phyloP scores from a whole-genome alignment of 2,329 filamentous ascomycete species.

The Paraconiothyrium sp. region DNA sequence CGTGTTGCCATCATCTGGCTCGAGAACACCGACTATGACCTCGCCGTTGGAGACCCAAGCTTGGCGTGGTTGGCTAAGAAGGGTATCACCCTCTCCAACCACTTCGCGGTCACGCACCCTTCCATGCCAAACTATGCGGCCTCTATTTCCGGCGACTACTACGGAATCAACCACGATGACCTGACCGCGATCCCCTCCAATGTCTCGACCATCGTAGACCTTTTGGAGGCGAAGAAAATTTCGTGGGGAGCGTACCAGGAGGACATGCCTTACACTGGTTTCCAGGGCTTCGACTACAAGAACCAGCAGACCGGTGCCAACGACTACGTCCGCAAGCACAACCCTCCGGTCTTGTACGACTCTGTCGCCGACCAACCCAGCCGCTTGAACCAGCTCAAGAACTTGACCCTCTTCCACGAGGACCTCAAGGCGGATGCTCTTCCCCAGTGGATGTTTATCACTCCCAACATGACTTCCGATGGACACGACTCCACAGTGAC shows the following conservation, averaged over 20 bases:
- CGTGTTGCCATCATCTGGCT: constrained; percentile 78
- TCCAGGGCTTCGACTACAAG: constrained; percentile 67
- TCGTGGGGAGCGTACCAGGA: constrained; percentile 75
- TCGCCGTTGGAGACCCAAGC: constrained; percentile 70
- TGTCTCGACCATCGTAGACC: constrained; percentile 52
- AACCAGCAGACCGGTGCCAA: constrained; percentile 73
- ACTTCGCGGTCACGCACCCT: constrained; percentile 71
- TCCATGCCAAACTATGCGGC: constrained; percentile 81
- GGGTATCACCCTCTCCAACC: constrained; percentile 68
- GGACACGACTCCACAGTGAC: constrained; percentile 78
- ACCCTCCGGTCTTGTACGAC: constrained; percentile 72
- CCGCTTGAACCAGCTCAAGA: constrained; percentile 76
- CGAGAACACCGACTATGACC: constrained; percentile 77
- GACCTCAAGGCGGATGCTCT: constrained; percentile 35
- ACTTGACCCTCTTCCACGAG: constrained; percentile 71
- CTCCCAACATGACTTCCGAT: constrained; percentile 77
- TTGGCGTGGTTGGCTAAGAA: constrained; percentile 66
- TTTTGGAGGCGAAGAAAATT: constrained; percentile 54
- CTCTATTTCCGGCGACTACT: constrained; percentile 74
- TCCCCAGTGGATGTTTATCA: constrained; percentile 48
- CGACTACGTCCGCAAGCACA: constrained; percentile 86
- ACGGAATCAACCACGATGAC: constrained; percentile 75
- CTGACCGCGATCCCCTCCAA: constrained; percentile 61
- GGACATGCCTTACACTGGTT: constrained; percentile 78
- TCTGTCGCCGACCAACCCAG: constrained; percentile 67